These are phyloP conservation scores for Pezicula radicicola DNA, from an alignment of 2,329 filamentous ascomycete species.

Conservation along the genomic window DNA sequence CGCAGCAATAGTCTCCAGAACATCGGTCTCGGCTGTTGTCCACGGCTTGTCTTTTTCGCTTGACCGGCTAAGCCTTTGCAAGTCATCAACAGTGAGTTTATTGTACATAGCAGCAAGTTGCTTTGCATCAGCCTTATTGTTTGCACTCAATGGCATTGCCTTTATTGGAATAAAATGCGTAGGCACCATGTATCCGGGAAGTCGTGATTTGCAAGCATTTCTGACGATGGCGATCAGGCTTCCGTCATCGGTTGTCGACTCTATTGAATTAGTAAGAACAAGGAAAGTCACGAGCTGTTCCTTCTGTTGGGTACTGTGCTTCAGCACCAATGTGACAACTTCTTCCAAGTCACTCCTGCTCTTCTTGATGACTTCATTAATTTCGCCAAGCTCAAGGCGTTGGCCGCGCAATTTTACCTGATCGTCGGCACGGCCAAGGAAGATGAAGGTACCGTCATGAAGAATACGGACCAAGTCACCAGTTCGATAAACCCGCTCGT, in stretches of 20 bases:
- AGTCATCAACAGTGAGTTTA: constrained; percentile 50
- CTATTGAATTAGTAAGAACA: constrained; percentile 29
- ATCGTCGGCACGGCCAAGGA: constrained; percentile 83
- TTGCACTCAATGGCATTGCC: constrained; percentile 75
- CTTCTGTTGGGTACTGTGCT: constrained; percentile 69
- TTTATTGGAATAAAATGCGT: constrained; percentile 74
- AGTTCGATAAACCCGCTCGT: constrained; percentile 75
- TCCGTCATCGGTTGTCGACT: constrained; percentile 20
- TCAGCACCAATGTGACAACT: constrained; percentile 71
- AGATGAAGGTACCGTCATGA: constrained; percentile 79
- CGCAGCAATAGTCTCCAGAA: constrained; percentile 52
- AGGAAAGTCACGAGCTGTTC: constrained; percentile 82
- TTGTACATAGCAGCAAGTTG: constrained; percentile 65
- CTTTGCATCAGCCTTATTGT: constrained; percentile 85
- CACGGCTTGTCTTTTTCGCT: constrained; percentile 26
- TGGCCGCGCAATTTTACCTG: constrained; percentile 92
- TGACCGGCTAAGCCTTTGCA: constrained; percentile 53
- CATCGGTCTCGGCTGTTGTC: constrained; percentile 36
- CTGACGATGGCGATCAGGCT: constrained; percentile 45
- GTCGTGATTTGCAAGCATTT: constrained; percentile 61
- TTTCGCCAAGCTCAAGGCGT: constrained; percentile 84
- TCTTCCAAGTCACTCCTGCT: constrained; percentile 58
- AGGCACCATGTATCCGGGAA: constrained; percentile 89
- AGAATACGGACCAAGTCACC: constrained; percentile 83
- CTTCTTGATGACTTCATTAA: constrained; percentile 77